Conservation (phyloP, 2,329 filamentous ascomycete species). For the Chaetomiaceae sp. region DNA sequence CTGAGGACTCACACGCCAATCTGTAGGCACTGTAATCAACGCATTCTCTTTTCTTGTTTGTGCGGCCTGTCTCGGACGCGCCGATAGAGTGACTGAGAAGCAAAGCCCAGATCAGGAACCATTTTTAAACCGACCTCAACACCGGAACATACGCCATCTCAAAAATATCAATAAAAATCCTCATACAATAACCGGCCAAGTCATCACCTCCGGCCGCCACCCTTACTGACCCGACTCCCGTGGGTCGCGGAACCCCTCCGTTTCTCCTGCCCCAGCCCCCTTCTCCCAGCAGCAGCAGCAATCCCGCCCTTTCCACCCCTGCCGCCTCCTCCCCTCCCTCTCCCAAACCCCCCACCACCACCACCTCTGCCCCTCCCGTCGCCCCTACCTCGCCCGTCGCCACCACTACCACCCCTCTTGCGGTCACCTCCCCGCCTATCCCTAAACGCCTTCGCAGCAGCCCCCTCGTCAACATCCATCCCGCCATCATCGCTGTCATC, state of each 20-base stretch:
- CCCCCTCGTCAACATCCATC: constrained; percentile 36
- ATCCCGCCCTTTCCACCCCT: constrained; percentile 29
- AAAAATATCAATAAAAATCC: neutral
- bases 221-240: constrained; percentile 30
- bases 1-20: too few species aligned
- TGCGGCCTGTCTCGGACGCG: too few species aligned
- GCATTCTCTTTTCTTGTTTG: too few species aligned
- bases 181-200: neutral
- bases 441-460: constrained; percentile 47
- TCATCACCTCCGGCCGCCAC: constrained; percentile 14
- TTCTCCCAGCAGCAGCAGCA: constrained; percentile 30
- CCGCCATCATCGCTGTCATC: constrained; percentile 44
- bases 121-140: neutral
- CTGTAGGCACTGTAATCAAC: too few species aligned
- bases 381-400: neutral
- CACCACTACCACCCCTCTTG: neutral
- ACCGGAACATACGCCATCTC: neutral
- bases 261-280: constrained; percentile 33
- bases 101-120: neutral
- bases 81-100: too few species aligned
- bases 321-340: constrained; percentile 9
- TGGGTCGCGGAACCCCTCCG: constrained; percentile 22
- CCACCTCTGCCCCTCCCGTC: constrained; percentile 5
- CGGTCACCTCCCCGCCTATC: constrained; percentile 27
- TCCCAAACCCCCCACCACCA: constrained; percentile 1